phyloP scores from a whole-genome alignment of 176 grass and related monocot species.

The Oryza meyeriana region DNA sequence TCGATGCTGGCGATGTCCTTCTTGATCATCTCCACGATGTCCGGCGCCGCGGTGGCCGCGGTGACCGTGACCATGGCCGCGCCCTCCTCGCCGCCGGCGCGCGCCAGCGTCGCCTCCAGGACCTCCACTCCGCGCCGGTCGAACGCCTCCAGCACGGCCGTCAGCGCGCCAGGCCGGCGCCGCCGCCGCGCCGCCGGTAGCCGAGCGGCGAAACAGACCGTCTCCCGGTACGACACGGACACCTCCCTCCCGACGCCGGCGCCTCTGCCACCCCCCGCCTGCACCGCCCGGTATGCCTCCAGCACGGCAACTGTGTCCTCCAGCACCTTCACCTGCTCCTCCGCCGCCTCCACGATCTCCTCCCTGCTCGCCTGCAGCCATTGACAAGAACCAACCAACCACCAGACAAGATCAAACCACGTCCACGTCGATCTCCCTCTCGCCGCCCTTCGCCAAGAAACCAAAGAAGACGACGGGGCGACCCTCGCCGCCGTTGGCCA shows the following conservation, averaged over 20 bases:
- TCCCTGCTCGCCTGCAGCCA: too few species aligned
- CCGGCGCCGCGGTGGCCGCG: slow-evolving; percentile 18
- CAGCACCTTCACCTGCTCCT: slow-evolving; percentile 23
- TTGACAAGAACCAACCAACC: too few species aligned
- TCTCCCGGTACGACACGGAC: background rate
- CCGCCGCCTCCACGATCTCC: background rate
- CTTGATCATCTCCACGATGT: slow-evolving; percentile 31
- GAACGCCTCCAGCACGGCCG: slow-evolving; percentile 32
- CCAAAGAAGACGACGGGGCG: too few species aligned
- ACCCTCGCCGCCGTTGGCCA: too few species aligned
- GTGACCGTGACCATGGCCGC: slow-evolving; percentile 24
- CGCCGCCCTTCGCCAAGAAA: too few species aligned
- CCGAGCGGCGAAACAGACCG: slow-evolving; percentile 16
- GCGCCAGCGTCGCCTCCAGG: background rate
- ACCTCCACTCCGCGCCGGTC: slow-evolving; percentile 31
- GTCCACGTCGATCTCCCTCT: too few species aligned
- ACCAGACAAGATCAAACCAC: too few species aligned
- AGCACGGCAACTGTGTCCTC: slow-evolving; percentile 34
- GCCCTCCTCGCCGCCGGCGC: background rate
- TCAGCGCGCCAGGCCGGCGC: slow-evolving; percentile 8
- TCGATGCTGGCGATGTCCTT: slow-evolving; percentile 28
- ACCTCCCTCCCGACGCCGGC: background rate
- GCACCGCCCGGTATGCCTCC: slow-evolving; percentile 26
- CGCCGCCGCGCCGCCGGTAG: background rate
- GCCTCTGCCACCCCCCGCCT: background rate